Base-by-base conservation (phyloP, 2,329 filamentous ascomycete species). In the Tolypocladium guangdongense region DNA sequence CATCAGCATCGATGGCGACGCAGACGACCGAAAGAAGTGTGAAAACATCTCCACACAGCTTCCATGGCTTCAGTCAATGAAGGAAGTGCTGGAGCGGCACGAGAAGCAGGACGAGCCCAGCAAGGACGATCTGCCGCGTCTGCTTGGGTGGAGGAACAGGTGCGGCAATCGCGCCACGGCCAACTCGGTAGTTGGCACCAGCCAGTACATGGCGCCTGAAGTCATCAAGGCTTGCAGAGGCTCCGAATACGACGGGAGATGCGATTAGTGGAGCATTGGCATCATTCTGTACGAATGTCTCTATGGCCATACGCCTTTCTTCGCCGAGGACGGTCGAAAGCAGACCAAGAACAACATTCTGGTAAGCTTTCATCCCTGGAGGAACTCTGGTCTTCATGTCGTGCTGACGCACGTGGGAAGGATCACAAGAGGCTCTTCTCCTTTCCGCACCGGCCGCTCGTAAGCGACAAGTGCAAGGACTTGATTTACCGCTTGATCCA, bases 191-290 rank as follows among this genome's bases (percentile, higher is more conserved):
- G 92, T 97, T 12, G 92, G 92, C 2, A 97, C 93, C 2, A 96
- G 90, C 66, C 92, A 96, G 66, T 97, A 97, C 73, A 97, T 96
- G 93, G 92, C 93, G 0, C 92, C 92, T 2, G 93, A 97, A 72
- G 88, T 97, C 89, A 91, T 32, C 80, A 90, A 49, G 73, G 58
- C 53, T 48, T 55, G 54, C 24, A 54, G 53, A 30, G 57, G 57
- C 41, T 54, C 39, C 24, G 58, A 78, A 38, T 97, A 97, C 67
- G 93, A 97, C 70, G 92, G 88, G 33, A 80, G 92, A 64, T 97
- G 92, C 70, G 92, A 97, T 70, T 97, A 81, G 90, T 97, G 88
- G 92, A 96, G 91, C 70, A 82, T 97, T 61, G 92, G 90, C 52
- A 84, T 97, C 64, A 96, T 97, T 64, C 71, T 97, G 54, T 97